Base-by-base conservation (phyloP, 768 basidiomycete species). In the Paxillus involutus region DNA sequence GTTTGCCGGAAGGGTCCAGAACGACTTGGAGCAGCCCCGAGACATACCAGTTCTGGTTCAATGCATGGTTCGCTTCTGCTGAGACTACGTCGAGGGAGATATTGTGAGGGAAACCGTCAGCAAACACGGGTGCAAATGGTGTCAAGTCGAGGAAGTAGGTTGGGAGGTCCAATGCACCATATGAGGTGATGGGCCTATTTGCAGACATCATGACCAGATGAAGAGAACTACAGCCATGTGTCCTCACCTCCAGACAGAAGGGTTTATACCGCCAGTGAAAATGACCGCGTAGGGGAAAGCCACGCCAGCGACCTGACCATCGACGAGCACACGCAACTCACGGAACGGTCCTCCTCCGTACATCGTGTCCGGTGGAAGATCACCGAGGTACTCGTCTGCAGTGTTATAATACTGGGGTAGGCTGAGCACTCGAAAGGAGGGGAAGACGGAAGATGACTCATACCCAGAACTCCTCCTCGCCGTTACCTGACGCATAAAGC, bases 391-490 rank as follows among this genome's bases (percentile, higher is more conserved):
- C 53, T 83, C 63, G 59, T 88, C 80, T 5, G 88, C 76, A 17
- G 75, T 73, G 56, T 90, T 89, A 71, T 77, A 82, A 61, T 90
- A 91, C 88, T 89, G 57, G 40, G 43, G 41, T 40, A 30, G 39
- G 41, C 35, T 56, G 49, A 48, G 45, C 39, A 2, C 24, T 54
- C n/a, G 21, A 30, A 7, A 16, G 24, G 36, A 39, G 39, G 29
- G 4, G 36, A 4, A 16, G 1, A 46, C 14, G n/a, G 17, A 24
- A 52, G 13, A 37, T n/a, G 14, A 21, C 37, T 13, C 75, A 46
- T 58, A 88, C 88, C 89, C 90, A 92, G 63, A 90, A 91, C 69
- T 92, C 90, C 64, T 86, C 86, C 2, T 78, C 69, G 12, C 76
- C 76, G 52, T 83, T 85, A 1, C 85, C 84, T 2, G 83, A 89